Evolutionary conservation across 2,329 filamentous ascomycete species (phyloP).

Genomic region (Paecilomyces sp.): DNA sequence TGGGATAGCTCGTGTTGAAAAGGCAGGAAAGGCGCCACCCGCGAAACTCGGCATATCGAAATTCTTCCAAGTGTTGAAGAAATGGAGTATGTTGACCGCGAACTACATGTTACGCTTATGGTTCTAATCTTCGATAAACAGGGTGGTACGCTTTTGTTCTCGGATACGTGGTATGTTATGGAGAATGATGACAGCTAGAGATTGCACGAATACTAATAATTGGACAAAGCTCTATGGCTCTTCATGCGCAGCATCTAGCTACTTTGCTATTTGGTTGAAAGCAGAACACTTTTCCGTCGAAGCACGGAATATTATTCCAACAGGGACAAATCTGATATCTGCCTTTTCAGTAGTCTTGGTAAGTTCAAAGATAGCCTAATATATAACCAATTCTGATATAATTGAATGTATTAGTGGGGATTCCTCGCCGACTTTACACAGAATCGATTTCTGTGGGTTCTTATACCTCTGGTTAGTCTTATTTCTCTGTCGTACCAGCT

Average conservation of each 20-base stretch:
- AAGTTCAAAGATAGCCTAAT: neutral
- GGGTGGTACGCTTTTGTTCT: conserved; percentile 22
- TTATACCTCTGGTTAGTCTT: conserved; percentile 10
- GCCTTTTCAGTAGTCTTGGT: conserved; percentile 9
- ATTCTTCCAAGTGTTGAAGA: conserved; percentile 5
- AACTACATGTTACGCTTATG: neutral
- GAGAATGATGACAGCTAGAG: neutral
- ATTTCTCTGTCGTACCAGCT: neutral
- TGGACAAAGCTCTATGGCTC: conserved; percentile 16
- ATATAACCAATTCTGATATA: neutral
- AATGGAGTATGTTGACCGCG: neutral
- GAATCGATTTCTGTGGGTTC: conserved; percentile 11
- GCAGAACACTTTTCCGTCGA: conserved; percentile 12
- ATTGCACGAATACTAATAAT: neutral
- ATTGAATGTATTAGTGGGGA: conserved; percentile 3
- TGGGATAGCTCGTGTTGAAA: conserved; percentile 39
- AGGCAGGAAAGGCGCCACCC: conserved; percentile 26
- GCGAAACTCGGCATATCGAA: conserved; percentile 14
- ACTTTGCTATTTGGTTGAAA: conserved; percentile 16
- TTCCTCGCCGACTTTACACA: conserved; percentile 10
- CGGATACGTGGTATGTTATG: conserved; percentile 17
- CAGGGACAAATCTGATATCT: conserved; percentile 9
- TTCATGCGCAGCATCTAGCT: conserved; percentile 16
- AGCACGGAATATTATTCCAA: conserved; percentile 16
- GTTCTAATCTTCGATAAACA: conserved; percentile 11